Evolutionary conservation across 805 yeast species (phyloP), one percentile per base, ranked within the genome.

Genomic region (Pichia manshurica): DNA sequence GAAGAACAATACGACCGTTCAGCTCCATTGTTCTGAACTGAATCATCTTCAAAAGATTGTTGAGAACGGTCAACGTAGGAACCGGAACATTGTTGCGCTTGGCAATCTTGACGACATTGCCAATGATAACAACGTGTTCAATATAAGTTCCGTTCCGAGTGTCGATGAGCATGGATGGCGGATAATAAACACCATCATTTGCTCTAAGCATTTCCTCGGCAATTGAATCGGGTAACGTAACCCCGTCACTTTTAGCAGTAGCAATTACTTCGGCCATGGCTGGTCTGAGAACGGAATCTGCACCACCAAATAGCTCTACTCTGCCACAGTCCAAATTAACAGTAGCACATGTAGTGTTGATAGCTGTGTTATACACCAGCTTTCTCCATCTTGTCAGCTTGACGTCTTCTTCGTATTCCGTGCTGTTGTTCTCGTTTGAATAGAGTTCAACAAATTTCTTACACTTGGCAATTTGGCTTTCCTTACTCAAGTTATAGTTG

Each of bases 81-180:
- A 65, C 61, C 13, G 54, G 49, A 32, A 64, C 58, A 9, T 52
- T 52, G 39, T 63, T 60, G 38, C 55, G 49, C 40, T 60, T 57
- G 28, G 65, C 67, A 28, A 57, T 52, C 5, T 56, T 57, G 41
- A 63, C 50, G 22, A 65, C 67, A 33, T 72, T 73, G 21, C 76
- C 75, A 41, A 72, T 50, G 38, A 73, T 70, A 23, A 65, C 67
- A 42, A 67, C 69, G 47, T 69, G 63, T 56, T 73, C 78, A 47
- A 66, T 61, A 43, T 63, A 65, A 44, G 70, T 67, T 17, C 66
- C 66, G 48, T 72, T 67, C 48, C 70, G 56, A 21, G 64, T 59
- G 51, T 73, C 78, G 15, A 73, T 68, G 45, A 69, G 57, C 78
- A 73, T 73, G n/a, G 77, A 73, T 3, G 77, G 77, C 32, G 71